A percentile compares a stretch with the other conserved stretches of the same genome.
phyloP scores from a whole-genome alignment of 768 basidiomycete species.

The Phylloporus scabripes region DNA sequence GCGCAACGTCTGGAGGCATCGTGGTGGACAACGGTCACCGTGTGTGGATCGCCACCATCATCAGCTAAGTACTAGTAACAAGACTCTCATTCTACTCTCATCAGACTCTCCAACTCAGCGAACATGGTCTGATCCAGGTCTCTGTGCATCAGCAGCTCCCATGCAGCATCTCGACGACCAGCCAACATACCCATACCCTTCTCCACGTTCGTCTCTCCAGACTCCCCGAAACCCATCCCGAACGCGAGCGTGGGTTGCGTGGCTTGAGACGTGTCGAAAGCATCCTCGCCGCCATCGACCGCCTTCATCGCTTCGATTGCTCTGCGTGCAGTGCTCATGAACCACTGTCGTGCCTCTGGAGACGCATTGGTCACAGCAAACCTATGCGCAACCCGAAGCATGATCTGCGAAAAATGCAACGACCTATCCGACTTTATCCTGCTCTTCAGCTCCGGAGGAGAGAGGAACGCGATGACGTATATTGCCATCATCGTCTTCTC shows the following conservation, averaged over 20 bases:
- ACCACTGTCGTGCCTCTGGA: slow-evolving; percentile 48
- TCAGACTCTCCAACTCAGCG: slow-evolving; percentile 72
- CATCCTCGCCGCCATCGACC: slow-evolving; percentile 69
- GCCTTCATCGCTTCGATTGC: slow-evolving; percentile 75
- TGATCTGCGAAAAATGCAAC: slow-evolving; percentile 63
- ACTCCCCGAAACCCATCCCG: slow-evolving; percentile 82
- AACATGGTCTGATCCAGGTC: slow-evolving; percentile 75
- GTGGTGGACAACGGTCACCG: not conserved
- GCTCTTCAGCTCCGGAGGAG: slow-evolving; percentile 68
- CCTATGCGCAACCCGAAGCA: slow-evolving; percentile 67
- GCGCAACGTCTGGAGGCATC: slow-evolving; percentile 39
- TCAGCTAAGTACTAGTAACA: not conserved
- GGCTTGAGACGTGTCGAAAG: slow-evolving; percentile 62
- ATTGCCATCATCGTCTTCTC: slow-evolving; percentile 79
- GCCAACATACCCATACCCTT: slow-evolving; percentile 72
- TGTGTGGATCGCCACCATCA: slow-evolving; percentile 9
- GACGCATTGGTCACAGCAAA: slow-evolving; percentile 44
- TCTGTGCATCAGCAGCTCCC: slow-evolving; percentile 65
- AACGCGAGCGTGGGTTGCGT: slow-evolving; percentile 61
- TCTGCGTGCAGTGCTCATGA: slow-evolving; percentile 54
- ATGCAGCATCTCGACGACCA: slow-evolving; percentile 63
- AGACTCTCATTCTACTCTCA: slow-evolving; percentile 52
- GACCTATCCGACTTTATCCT: slow-evolving; percentile 59
- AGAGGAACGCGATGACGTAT: slow-evolving; percentile 81
- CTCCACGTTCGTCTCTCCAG: slow-evolving; percentile 58